phyloP scores from a whole-genome alignment of 1,284 basidiomycete species.

The Rhizoctonia solani region DNA sequence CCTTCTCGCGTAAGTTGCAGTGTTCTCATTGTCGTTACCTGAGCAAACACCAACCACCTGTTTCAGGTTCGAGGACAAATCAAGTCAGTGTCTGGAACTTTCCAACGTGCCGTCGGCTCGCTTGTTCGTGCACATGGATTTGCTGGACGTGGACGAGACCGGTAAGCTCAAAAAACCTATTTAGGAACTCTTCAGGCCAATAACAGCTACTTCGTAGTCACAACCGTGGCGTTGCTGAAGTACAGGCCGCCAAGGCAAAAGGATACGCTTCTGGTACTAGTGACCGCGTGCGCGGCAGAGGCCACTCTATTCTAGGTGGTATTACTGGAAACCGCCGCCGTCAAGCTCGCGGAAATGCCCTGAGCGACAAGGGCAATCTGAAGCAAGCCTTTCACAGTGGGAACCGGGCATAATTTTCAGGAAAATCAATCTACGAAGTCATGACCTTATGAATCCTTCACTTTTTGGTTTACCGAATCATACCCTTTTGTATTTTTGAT shows the following conservation, averaged over 20 bases:
- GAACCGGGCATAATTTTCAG: conserved; percentile 16
- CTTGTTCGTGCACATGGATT: conserved; percentile 31
- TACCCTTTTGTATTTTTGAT: too few species aligned
- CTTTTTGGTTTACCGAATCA: background rate
- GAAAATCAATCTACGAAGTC: background rate
- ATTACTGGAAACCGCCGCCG: conserved; percentile 34
- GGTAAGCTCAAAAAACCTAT: background rate
- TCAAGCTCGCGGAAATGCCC: conserved; percentile 35
- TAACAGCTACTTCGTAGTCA: conserved; percentile 12
- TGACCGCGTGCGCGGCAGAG: conserved; percentile 34
- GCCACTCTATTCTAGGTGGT: conserved; percentile 35
- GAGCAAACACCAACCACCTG: background rate
- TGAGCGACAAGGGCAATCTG: conserved; percentile 25
- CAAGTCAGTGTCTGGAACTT: conserved; percentile 27
- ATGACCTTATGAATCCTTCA: background rate
- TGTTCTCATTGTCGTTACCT: background rate
- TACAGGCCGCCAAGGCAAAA: conserved; percentile 17
- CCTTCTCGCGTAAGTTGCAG: conserved; percentile 29
- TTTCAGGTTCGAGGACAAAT: conserved; percentile 31
- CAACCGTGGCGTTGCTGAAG: conserved; percentile 26
- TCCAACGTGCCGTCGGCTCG: conserved; percentile 28
- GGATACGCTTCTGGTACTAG: conserved; percentile 30
- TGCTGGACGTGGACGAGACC: conserved; percentile 31
- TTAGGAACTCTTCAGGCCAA: background rate
- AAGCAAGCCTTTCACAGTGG: conserved; percentile 32